These are phyloP conservation scores for Somion occarium DNA, from an alignment of 1,284 basidiomycete genomes.

Conservation along the genomic window DNA sequence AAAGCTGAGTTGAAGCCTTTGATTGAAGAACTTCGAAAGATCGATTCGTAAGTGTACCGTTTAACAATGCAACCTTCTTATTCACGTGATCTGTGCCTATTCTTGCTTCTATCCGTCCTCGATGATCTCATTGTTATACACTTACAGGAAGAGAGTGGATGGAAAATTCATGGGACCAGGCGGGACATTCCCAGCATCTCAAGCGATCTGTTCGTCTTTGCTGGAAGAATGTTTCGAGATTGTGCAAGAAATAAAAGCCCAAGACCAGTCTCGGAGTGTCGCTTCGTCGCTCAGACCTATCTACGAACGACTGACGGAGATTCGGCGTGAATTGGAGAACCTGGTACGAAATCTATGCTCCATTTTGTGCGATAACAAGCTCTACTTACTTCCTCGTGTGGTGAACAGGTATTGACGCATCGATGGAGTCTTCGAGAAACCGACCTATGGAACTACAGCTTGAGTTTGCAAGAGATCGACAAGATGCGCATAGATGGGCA, in stretches of 20 bases:
- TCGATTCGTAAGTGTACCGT: slow-evolving; percentile 77
- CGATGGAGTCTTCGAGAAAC: slow-evolving; percentile 98
- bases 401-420: slow-evolving; percentile 64
- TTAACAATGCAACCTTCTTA: slow-evolving; percentile 21
- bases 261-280: slow-evolving; percentile 91
- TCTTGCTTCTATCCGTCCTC: not conserved
- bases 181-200: slow-evolving; percentile 87
- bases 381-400: not conserved
- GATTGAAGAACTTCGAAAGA: slow-evolving; percentile 90
- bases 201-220: slow-evolving; percentile 84
- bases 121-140: not conserved
- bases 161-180: slow-evolving; percentile 95
- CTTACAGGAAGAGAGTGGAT: slow-evolving; percentile 82
- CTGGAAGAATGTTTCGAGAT: slow-evolving; percentile 98
- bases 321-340: slow-evolving; percentile 85
- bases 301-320: slow-evolving; percentile 86
- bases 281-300: slow-evolving; percentile 88
- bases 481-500: slow-evolving; percentile 96
- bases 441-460: slow-evolving; percentile 91
- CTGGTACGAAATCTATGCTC: slow-evolving; percentile 43
- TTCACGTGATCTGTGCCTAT: slow-evolving; percentile 7
- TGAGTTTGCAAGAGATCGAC: slow-evolving; percentile 95
- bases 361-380: not conserved
- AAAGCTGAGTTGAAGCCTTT: slow-evolving; percentile 89
- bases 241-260: slow-evolving; percentile 91